A percentile compares a stretch with the other conserved stretches of the same genome.
These are phyloP conservation scores for Cnidoscolus chayamansa DNA, from an alignment of 441 rosid genomes.

Conservation along the genomic window DNA sequence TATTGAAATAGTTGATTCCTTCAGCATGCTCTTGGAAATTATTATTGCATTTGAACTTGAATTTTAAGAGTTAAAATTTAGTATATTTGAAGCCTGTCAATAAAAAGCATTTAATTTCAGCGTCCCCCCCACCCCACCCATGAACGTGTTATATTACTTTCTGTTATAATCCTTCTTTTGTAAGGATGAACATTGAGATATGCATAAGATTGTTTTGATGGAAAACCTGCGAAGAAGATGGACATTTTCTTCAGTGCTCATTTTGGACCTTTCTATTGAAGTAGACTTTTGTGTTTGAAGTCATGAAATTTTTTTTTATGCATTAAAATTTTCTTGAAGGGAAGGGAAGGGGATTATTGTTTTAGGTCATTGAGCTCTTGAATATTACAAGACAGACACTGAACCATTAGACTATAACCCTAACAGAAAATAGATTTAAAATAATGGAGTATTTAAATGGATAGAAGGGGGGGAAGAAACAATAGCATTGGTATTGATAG, in stretches of 20 bases:
- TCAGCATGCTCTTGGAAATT: neutral
- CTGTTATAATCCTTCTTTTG: neutral
- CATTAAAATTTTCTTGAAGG: too few relatives aligned
- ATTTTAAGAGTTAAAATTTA: neutral
- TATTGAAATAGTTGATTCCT: neutral
- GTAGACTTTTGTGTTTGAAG: neutral
- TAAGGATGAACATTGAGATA: neutral
- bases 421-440: too few relatives aligned
- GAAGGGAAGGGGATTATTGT: too few relatives aligned
- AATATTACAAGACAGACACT: too few relatives aligned
- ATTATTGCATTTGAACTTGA: neutral
- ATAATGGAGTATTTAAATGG: too few relatives aligned
- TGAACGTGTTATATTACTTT: neutral
- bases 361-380: too few relatives aligned
- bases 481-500: too few relatives aligned
- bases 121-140: too few relatives aligned
- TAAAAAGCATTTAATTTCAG: neutral
- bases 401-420: too few relatives aligned
- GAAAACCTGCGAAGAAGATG: neutral
- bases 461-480: too few relatives aligned
- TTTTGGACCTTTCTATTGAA: constrained; percentile 4
- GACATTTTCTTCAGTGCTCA: neutral
- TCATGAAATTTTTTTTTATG: neutral
- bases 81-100: neutral
- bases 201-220: too few relatives aligned